phyloP scores from a whole-genome alignment of 495 filamentous ascomycete genomes.

The Trichoderma gamsii region DNA sequence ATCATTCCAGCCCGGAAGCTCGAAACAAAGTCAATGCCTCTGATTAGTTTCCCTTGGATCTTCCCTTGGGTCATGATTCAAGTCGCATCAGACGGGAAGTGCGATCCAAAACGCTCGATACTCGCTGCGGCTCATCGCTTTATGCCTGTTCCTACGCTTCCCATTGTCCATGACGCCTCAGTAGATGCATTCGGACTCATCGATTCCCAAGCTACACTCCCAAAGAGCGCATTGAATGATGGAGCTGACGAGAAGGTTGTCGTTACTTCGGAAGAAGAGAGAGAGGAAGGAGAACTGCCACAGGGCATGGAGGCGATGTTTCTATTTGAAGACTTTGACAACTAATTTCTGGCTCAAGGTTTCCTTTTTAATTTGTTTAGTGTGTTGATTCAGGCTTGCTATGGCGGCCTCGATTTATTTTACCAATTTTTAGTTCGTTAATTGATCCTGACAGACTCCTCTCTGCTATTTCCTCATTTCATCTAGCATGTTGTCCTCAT shows the following conservation, averaged over 20 bases:
- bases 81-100: constrained; percentile 46
- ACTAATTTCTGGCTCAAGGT: no score
- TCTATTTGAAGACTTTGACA: no score
- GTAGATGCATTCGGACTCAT: not conserved
- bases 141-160: not conserved
- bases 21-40: constrained; percentile 52
- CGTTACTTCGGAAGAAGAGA: not conserved
- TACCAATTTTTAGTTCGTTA: no score
- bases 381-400: no score
- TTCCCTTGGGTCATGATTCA: constrained; percentile 67
- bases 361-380: no score
- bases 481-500: not conserved
- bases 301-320: no score
- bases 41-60: constrained; percentile 94
- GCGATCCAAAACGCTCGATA: not conserved
- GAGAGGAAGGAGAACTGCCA: no score
- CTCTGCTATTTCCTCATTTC: not conserved
- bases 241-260: not conserved
- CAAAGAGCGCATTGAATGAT: not conserved
- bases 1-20: constrained; percentile 31
- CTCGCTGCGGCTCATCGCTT: not conserved
- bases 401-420: no score
- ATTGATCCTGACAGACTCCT: not conserved
- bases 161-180: not conserved
- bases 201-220: not conserved